phyloP scores from a whole-genome alignment of 2,329 filamentous ascomycete genomes.

The Clarireedia hainanense region DNA sequence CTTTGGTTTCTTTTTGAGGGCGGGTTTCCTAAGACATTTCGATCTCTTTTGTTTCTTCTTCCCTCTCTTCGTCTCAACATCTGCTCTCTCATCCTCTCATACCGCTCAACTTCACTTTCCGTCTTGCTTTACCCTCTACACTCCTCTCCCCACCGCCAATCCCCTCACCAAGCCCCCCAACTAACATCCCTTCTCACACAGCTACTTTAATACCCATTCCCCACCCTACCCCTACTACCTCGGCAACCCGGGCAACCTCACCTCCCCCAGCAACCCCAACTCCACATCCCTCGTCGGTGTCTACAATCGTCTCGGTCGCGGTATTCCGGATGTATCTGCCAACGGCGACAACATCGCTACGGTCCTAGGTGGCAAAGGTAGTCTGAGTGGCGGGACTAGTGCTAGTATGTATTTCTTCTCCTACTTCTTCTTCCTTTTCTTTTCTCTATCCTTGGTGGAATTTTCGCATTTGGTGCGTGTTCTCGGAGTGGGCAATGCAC shows the following conservation, averaged over 20 bases:
- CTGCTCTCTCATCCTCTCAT: too few relatives aligned
- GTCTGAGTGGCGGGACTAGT: slow-evolving; percentile 5
- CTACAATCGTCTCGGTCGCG: slow-evolving; percentile 37
- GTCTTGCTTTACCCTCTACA: too few relatives aligned
- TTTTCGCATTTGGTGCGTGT: too few relatives aligned
- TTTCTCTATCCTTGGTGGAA: too few relatives aligned
- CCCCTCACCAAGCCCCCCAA: too few relatives aligned
- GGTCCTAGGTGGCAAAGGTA: not conserved
- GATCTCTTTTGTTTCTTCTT: too few relatives aligned
- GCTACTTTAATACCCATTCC: slow-evolving; percentile 20
- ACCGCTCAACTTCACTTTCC: too few relatives aligned
- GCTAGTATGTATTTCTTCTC: slow-evolving; percentile 7
- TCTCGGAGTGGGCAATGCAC: too few relatives aligned
- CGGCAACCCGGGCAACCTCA: slow-evolving; percentile 12
- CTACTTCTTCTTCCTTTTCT: not conserved
- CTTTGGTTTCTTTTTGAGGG: too few relatives aligned
- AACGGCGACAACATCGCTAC: slow-evolving; percentile 30
- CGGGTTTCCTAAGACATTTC: not conserved
- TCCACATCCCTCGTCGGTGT: slow-evolving; percentile 37
- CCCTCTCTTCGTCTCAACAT: too few relatives aligned
- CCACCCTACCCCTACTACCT: slow-evolving; percentile 21
- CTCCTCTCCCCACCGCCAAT: too few relatives aligned
- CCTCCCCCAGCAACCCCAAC: slow-evolving; percentile 13
- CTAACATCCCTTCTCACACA: too few relatives aligned
- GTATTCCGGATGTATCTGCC: slow-evolving; percentile 41